Conservation (phyloP, 2,329 filamentous ascomycete genomes). For the Pestalotiopsis sp. region DNA sequence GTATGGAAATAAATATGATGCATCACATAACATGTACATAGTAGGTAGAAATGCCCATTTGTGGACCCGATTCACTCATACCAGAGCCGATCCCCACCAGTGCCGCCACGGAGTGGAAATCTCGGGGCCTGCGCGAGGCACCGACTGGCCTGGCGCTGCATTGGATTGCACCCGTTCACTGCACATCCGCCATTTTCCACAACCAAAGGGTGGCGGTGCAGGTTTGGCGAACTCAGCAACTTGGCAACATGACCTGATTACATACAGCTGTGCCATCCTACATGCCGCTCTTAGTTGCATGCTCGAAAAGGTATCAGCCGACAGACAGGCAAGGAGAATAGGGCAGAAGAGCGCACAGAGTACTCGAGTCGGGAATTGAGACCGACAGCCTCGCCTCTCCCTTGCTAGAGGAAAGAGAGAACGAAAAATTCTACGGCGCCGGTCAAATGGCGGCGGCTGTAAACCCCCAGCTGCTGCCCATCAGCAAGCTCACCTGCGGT, state of each 20-base stretch:
- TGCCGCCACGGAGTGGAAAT: too few relatives aligned
- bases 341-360: background rate
- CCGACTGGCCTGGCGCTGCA: too few relatives aligned
- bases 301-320: background rate
- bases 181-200: background rate
- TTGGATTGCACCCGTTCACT: too few relatives aligned
- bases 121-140: too few relatives aligned
- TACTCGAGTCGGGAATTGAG: too few relatives aligned
- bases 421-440: background rate
- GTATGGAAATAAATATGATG: too few relatives aligned
- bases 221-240: background rate
- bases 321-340: background rate
- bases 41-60: too few relatives aligned
- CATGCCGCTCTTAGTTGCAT: background rate
- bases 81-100: too few relatives aligned
- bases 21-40: too few relatives aligned
- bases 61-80: too few relatives aligned
- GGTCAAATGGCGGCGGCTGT: background rate
- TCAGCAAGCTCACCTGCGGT: slow-evolving; percentile 18
- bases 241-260: background rate
- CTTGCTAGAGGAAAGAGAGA: background rate
- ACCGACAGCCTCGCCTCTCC: background rate
- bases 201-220: background rate
- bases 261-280: background rate
- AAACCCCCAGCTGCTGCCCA: background rate